These are phyloP conservation scores for Skeletonema grethae DNA, from an alignment of 108 stramenopile species.

Conservation along the genomic window DNA sequence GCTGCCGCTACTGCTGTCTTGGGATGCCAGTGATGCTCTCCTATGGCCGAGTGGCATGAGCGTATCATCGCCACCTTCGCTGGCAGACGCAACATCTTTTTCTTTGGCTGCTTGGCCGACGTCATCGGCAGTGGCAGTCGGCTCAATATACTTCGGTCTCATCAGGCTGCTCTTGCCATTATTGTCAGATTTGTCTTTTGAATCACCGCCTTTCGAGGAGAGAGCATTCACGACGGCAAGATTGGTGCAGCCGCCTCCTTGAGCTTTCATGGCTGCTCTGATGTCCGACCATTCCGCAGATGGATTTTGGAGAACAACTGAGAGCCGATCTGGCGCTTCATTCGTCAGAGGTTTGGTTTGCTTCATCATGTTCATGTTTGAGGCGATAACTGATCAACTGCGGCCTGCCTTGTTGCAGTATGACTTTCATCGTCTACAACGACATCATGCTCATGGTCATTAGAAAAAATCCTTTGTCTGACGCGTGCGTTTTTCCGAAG, in stretches of 20 bases:
- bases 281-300: background rate
- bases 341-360: too few species aligned
- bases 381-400: too few species aligned
- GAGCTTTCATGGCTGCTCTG: background rate
- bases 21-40: background rate
- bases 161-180: background rate
- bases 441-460: too few species aligned
- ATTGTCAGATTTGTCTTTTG: background rate
- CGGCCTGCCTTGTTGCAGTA: too few species aligned
- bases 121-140: background rate
- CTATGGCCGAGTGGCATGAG: background rate
- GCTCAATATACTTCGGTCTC: background rate
- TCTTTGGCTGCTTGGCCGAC: background rate
- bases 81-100: background rate
- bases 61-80: background rate
- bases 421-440: too few species aligned
- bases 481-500: too few species aligned
- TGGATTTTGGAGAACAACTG: too few species aligned
- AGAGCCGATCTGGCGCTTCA: too few species aligned
- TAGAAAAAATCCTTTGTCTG: too few species aligned
- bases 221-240: background rate
- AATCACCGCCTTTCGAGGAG: background rate
- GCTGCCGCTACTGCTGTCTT: background rate
- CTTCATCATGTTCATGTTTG: too few species aligned
- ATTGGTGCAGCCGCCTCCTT: background rate